These are phyloP conservation scores for Polyrhizophydium stewartii DNA, from an alignment of 371 early-diverging fungal genomes.

Conservation along the genomic window DNA sequence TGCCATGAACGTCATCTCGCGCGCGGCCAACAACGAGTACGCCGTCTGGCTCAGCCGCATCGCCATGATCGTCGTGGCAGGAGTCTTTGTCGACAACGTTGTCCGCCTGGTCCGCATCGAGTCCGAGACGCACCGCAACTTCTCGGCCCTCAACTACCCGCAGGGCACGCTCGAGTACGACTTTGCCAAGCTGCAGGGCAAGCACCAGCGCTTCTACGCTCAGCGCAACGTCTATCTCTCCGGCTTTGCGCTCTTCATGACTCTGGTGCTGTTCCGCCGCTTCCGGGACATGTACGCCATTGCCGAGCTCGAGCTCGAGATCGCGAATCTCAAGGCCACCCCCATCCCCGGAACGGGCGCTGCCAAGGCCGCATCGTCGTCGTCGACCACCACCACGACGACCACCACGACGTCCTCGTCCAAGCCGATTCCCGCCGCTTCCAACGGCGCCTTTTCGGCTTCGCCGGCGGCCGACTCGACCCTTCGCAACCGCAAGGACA, in stretches of 20 bases:
- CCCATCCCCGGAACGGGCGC: too few species aligned
- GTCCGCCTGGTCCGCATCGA: not conserved
- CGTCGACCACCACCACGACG: too few species aligned
- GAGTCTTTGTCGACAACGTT: constrained; percentile 1
- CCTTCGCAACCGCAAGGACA: too few species aligned
- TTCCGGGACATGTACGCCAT: not conserved
- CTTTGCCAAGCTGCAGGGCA: not conserved
- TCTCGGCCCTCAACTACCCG: not conserved
- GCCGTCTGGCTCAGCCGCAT: not conserved
- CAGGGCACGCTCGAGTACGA: not conserved
- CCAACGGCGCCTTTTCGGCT: too few species aligned
- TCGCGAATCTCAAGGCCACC: not conserved
- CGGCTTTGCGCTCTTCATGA: not conserved
- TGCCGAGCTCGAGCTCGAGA: not conserved
- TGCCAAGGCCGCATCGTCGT: too few species aligned
- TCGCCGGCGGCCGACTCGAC: too few species aligned
- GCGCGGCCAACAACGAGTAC: not conserved
- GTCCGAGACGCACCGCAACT: not conserved
- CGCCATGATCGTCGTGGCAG: not conserved
- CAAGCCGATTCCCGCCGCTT: too few species aligned
- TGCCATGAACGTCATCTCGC: not conserved
- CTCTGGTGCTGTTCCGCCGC: not conserved
- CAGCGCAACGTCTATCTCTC: not conserved
- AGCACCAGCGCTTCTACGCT: not conserved
- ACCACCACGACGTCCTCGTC: too few species aligned